These are phyloP conservation scores for Trichoderma erinaceum DNA, from an alignment of 495 filamentous ascomycete species.

Conservation along the genomic window DNA sequence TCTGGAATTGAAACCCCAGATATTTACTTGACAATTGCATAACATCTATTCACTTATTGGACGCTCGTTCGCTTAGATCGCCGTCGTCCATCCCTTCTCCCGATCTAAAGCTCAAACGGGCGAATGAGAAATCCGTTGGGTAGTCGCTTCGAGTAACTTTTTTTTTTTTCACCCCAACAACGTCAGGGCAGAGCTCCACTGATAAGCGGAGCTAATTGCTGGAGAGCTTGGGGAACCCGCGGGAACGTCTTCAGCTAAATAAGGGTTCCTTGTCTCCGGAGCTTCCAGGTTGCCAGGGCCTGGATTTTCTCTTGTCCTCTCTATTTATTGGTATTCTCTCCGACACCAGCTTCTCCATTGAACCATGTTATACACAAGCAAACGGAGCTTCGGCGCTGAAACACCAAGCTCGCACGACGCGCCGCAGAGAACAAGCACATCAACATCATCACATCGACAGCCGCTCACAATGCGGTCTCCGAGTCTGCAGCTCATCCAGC, in stretches of 20 bases:
- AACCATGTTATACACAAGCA: no score
- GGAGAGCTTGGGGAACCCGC: neutral
- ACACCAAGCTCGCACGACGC: neutral
- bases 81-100: neutral
- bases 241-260: neutral
- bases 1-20: no score
- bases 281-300: neutral
- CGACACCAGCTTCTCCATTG: neutral
- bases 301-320: neutral
- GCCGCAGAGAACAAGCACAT: neutral
- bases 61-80: neutral
- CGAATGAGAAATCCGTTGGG: constrained; percentile 1
- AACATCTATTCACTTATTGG: neutral
- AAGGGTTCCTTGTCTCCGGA: neutral
- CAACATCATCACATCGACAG: neutral
- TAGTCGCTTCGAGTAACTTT: neutral
- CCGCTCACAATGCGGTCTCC: neutral
- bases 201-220: constrained; percentile 1
- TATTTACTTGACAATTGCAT: neutral
- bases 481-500: constrained; percentile 14
- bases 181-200: neutral
- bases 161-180: neutral
- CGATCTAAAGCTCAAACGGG: neutral
- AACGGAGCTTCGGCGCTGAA: neutral
- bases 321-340: neutral